These are phyloP conservation scores for Psidium friedrichsthalianum DNA, from an alignment of 345 rosid genomes.

Conservation along the genomic window DNA sequence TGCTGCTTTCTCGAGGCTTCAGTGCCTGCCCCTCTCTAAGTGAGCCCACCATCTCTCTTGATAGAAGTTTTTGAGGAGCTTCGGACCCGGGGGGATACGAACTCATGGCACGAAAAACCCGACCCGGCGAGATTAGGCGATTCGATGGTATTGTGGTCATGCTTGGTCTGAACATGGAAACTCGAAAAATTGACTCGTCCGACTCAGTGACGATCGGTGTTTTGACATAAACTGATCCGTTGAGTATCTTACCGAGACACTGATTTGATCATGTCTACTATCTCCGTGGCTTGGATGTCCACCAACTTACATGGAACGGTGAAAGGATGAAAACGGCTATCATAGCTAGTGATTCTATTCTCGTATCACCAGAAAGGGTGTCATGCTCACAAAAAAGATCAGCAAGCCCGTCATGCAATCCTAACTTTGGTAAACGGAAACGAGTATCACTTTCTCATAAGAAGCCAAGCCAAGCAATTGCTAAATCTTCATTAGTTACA, in stretches of 20 bases:
- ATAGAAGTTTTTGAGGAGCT: background rate
- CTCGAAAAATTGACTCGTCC: background rate
- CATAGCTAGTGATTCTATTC: rapidly evolving
- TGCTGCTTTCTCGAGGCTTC: background rate
- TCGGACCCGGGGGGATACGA: background rate
- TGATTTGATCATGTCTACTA: rapidly evolving
- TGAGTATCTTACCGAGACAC: background rate
- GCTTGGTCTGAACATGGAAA: background rate
- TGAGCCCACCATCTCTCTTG: background rate
- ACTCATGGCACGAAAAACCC: background rate
- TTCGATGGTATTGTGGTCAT: background rate
- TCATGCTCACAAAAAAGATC: too few relatives aligned
- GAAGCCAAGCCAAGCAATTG: too few relatives aligned
- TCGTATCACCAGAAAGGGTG: too few relatives aligned
- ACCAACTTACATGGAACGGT: rapidly evolving
- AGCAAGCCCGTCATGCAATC: too few relatives aligned
- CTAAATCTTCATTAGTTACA: background rate
- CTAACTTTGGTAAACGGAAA: too few relatives aligned
- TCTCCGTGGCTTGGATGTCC: background rate
- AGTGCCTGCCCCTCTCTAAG: background rate
- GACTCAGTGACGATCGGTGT: background rate
- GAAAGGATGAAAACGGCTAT: rapidly evolving
- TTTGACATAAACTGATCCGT: background rate
- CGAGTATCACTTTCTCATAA: too few relatives aligned
- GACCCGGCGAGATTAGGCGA: background rate